Percentiles rank a stretch among this genome's conserved stretches.
Conservation (phyloP, 2,329 filamentous ascomycete species). For the Microcyclosporella mali region DNA sequence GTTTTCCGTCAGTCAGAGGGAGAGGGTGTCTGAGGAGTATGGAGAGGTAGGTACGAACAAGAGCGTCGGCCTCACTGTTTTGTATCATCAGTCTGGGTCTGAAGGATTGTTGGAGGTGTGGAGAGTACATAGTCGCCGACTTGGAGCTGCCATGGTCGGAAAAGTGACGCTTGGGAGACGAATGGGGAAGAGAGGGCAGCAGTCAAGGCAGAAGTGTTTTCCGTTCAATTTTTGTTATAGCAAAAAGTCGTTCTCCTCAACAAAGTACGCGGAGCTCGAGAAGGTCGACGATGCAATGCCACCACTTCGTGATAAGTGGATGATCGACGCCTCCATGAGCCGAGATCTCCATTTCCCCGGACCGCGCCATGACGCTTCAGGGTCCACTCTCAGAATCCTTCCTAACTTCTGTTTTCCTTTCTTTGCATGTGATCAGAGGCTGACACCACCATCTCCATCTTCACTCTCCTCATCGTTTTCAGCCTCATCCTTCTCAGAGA, state of each 20-base stretch:
- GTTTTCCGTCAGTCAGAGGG: not conserved
- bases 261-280: too few relatives aligned
- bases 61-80: constrained; percentile 4
- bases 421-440: not conserved
- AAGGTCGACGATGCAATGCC: too few relatives aligned
- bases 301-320: too few relatives aligned
- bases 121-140: constrained; percentile 4
- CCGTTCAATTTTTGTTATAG: too few relatives aligned
- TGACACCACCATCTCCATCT: not conserved
- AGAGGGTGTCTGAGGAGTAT: too few relatives aligned
- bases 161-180: not conserved
- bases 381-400: not conserved
- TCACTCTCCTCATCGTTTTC: not conserved
- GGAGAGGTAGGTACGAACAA: constrained; percentile 3
- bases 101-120: not conserved
- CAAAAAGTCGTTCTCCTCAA: too few relatives aligned
- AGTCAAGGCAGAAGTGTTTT: not conserved
- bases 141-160: constrained; percentile 4
- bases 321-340: not conserved
- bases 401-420: too few relatives aligned
- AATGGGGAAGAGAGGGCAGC: not conserved
- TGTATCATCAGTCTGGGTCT: not conserved
- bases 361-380: not conserved
- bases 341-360: not conserved
- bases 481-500: too few relatives aligned